Conservation (phyloP, 2,329 filamentous ascomycete species). For the Blastomyces silverae region DNA sequence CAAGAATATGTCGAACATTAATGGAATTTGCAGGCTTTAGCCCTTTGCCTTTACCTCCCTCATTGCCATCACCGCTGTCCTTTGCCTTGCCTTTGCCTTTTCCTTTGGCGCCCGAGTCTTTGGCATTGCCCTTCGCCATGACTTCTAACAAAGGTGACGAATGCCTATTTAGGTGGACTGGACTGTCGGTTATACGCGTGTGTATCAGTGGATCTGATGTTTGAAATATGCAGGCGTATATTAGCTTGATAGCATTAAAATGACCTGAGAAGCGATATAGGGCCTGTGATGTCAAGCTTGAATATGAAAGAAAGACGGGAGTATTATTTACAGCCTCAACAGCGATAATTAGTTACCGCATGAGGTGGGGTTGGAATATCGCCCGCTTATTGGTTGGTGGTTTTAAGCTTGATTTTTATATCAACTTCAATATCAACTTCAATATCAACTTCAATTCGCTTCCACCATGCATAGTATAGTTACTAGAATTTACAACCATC, state of each 20-base stretch:
- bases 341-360: too few relatives aligned
- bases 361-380: too few relatives aligned
- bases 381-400: too few relatives aligned
- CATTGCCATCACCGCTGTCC: slow-evolving; percentile 30
- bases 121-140: slow-evolving; percentile 23
- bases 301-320: background rate
- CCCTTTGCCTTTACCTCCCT: slow-evolving; percentile 35
- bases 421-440: too few relatives aligned
- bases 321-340: too few relatives aligned
- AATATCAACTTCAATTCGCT: too few relatives aligned
- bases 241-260: background rate
- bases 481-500: background rate
- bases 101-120: slow-evolving; percentile 30
- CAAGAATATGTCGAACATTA: slow-evolving; percentile 59
- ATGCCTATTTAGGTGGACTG: background rate
- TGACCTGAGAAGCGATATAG: background rate
- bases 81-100: slow-evolving; percentile 40
- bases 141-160: background rate
- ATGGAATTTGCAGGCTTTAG: slow-evolving; percentile 57
- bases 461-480: too few relatives aligned
- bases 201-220: background rate
- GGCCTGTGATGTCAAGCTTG: background rate
- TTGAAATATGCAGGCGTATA: background rate
- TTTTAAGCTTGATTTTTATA: too few relatives aligned
- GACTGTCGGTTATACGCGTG: background rate